A percentile compares a stretch with the other conserved stretches of the same genome.
phyloP scores from a whole-genome alignment of 2,329 filamentous ascomycete genomes.

The Penicillium sp. region DNA sequence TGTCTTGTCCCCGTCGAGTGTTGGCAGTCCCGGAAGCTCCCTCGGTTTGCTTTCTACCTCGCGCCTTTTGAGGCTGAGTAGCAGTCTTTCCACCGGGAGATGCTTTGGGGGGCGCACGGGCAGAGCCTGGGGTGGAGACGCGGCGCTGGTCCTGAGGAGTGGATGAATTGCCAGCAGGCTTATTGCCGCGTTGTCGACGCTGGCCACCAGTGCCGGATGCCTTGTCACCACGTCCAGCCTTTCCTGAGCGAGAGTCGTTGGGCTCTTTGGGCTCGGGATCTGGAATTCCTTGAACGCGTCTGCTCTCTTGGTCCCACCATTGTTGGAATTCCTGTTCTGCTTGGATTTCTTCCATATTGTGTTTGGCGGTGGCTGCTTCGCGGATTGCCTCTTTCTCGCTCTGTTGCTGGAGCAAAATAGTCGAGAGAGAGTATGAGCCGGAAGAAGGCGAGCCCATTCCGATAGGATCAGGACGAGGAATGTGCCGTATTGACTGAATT shows the following conservation, averaged over 20 bases:
- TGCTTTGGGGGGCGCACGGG: constrained; percentile 12
- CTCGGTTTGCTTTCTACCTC: constrained; percentile 13
- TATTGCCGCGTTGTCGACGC: constrained; percentile 23
- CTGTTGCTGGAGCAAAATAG: constrained; percentile 86
- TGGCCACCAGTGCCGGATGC: constrained; percentile 8
- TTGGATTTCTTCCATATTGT: constrained; percentile 91
- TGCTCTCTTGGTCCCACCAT: constrained; percentile 46
- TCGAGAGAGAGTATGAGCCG: constrained; percentile 74
- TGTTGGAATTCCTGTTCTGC: constrained; percentile 95
- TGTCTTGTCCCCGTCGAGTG: constrained; percentile 27
- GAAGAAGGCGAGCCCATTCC: constrained; percentile 55
- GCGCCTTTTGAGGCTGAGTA: constrained; percentile 9
- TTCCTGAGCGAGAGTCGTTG: constrained; percentile 13
- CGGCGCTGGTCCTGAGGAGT: constrained; percentile 8
- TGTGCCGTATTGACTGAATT: constrained; percentile 53
- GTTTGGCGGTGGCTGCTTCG: constrained; percentile 77
- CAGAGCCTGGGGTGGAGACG: background rate
- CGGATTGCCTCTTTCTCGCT: constrained; percentile 79
- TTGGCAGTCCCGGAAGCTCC: constrained; percentile 10
- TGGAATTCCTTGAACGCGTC: constrained; percentile 37
- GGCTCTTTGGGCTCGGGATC: constrained; percentile 24
- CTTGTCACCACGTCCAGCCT: constrained; percentile 19
- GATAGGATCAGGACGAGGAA: constrained; percentile 39
- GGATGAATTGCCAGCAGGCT: constrained; percentile 5
- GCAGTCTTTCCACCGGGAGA: constrained; percentile 13